These are phyloP conservation scores for Verbena officinalis DNA, from an alignment of 257 asterid genomes.

Conservation along the genomic window DNA sequence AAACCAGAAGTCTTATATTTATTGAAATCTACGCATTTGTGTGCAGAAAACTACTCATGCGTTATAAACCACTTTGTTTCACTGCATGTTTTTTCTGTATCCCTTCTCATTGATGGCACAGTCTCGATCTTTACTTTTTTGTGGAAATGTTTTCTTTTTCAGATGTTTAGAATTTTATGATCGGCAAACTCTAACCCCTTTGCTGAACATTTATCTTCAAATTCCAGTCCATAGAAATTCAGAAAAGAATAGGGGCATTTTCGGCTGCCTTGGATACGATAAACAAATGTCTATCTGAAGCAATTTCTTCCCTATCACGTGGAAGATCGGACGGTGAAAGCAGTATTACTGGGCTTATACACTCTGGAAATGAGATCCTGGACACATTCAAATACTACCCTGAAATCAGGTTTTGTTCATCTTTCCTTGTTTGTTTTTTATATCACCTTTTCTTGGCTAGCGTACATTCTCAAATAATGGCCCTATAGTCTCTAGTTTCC, in stretches of 20 bases:
- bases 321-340: constrained; percentile 96
- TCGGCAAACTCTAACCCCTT: constrained; percentile 4
- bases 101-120: constrained; percentile 9
- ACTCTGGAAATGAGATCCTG: constrained; percentile 87
- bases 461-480: constrained; percentile 13
- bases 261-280: constrained; percentile 83
- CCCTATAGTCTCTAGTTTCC: background rate
- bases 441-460: background rate
- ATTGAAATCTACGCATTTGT: background rate
- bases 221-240: constrained; percentile 82
- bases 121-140: background rate
- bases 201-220: constrained; percentile 19
- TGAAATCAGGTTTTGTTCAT: constrained; percentile 68
- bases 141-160: background rate
- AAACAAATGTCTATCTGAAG: constrained; percentile 92
- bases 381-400: constrained; percentile 81
- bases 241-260: constrained; percentile 93
- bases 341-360: constrained; percentile 75
- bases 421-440: constrained; percentile 25
- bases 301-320: constrained; percentile 81
- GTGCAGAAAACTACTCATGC: background rate
- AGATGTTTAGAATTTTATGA: constrained; percentile 17
- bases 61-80: constrained; percentile 3
- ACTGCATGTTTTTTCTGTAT: constrained; percentile 12
- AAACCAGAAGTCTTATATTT: background rate